Base-by-base conservation (phyloP, 768 basidiomycete genomes). In the Boletus tylopilopsis region DNA sequence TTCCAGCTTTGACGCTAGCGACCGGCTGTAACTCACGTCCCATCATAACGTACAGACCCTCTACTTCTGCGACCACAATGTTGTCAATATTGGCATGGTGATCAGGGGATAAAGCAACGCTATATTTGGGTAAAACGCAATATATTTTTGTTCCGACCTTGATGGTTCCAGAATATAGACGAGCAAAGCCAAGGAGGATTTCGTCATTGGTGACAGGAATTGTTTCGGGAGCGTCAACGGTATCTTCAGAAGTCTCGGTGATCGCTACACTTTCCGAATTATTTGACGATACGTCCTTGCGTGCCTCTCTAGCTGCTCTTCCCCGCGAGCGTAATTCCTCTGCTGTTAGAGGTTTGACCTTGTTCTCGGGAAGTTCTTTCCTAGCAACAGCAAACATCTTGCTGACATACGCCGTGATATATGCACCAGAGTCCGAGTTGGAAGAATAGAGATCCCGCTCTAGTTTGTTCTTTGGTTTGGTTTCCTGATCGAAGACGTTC, bases 341-440 rank as follows among this genome's bases (percentile, higher is more conserved):
- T 0, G 89, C 87, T 0, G 87, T 90, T 40, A 90, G 59, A 16
- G 78, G 73, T 57, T 76, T 84, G 61, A 82, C 82, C 69, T 90
- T 91, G 67, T 88, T 85, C 63, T 94, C 89, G 0, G 95, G 95
- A 21, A 99, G 72, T 41, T 94, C 87, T 47, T 80, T 80, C 19
- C 68, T 71, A n/a, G 82, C 71, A 0, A 97, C 86, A 1, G 94
- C 93, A 62, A 98, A 97, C 95, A 98, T 99, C 68, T 98, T 99
- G 77, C 91, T 95, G 40, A 97, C 88, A 67, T 94, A 96, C 6
- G 86, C 95, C 15, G 85, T 80, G 12, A 93, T 74, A 49, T 71
- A 80, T 0, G 86, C 84, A 6, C 76, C 74, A 2, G 77, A 55
- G 2, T 61, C 73, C 2, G 79, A 76, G 45, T 81, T 80, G 36